Conservation (phyloP, 352 stramenopile genomes). For the Phytophthora brassicae region DNA sequence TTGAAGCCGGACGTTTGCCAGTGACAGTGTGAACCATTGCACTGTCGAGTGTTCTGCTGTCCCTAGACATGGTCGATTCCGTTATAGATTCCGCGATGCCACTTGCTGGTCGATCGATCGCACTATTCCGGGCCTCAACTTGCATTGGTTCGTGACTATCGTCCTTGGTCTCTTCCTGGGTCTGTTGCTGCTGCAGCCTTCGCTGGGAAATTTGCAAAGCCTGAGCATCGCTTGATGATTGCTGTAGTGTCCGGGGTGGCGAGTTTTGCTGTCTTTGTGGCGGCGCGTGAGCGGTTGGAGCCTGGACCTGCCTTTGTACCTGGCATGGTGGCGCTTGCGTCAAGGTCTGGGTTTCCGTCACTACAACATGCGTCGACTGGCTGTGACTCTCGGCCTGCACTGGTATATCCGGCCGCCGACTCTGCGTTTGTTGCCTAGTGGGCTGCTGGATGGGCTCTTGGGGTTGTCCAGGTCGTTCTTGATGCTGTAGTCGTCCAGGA, state of each 20-base stretch:
- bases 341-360: constrained; percentile 5
- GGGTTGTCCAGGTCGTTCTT: constrained; percentile 29
- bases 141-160: constrained; percentile 8
- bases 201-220: constrained; percentile 13
- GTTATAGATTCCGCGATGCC: neutral
- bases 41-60: neutral
- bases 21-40: neutral
- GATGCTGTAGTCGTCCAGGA: constrained; percentile 30
- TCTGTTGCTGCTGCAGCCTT: constrained; percentile 15
- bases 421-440: neutral
- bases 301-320: constrained; percentile 9
- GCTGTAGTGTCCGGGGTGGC: neutral
- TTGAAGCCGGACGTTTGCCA: constrained; percentile 17
- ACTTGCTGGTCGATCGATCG: constrained; percentile 9
- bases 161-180: constrained; percentile 21
- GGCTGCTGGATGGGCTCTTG: constrained; percentile 39
- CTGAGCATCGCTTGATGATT: constrained; percentile 8
- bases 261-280: neutral
- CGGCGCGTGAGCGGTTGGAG: neutral
- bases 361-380: neutral
- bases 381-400: neutral
- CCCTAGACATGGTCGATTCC: neutral
- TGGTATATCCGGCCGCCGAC: neutral
- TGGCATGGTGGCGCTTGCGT: constrained; percentile 8
- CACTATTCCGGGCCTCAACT: constrained; percentile 6